Evolutionary conservation across 2,329 filamentous ascomycete species (phyloP), one percentile per base, ranked within the genome.

Genomic region (Plenodomus lindquistii): DNA sequence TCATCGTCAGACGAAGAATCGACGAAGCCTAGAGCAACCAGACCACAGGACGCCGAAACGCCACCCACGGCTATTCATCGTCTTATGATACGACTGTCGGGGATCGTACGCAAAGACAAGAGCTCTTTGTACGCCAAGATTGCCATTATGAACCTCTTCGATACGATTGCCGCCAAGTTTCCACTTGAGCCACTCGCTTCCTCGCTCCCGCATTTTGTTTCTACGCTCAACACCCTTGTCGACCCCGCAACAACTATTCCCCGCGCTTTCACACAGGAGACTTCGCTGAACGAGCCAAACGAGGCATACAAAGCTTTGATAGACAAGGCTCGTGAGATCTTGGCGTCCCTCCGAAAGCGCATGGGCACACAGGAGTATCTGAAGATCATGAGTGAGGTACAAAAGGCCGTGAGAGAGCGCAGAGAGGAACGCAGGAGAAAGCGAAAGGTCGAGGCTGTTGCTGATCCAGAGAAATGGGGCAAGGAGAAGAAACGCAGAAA

Each of bases 361-460:
- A 79, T 96, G 42, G 94, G 93, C 35, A 90, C 88, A 2, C 83
- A 85, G 1, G 84, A 84, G 53, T 99, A 92, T 74, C 85, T 92
- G n/a, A 79, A 81, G 45, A 81, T 86, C 38, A 79, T 97, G 65
- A 73, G 89, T 34, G 81, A 81, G 35, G 89, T 95, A 6, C 84
- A 90, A 51, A 85, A 88, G 43, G 82, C 80, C 15, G 85, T 94
- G n/a, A 83, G 82, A 65, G 80, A 81, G 56, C 84, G 87, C 63
- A 80, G 94, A 58, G 84, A 90, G 67, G 83, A 85, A 63, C 79
- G 95, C 56, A 84, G 87, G 44, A 84, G 81, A 55, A 99, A 99
- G 82, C 83, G 94, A 64, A 89, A 90, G 74, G 89, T 97, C 56
- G 92, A 95, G 69, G 89, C 89, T 10, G 85, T 99, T 19, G 82